Evolutionary conservation across 805 yeast genomes (phyloP).

Genomic region (Tetrapisispora phaffii): DNA sequence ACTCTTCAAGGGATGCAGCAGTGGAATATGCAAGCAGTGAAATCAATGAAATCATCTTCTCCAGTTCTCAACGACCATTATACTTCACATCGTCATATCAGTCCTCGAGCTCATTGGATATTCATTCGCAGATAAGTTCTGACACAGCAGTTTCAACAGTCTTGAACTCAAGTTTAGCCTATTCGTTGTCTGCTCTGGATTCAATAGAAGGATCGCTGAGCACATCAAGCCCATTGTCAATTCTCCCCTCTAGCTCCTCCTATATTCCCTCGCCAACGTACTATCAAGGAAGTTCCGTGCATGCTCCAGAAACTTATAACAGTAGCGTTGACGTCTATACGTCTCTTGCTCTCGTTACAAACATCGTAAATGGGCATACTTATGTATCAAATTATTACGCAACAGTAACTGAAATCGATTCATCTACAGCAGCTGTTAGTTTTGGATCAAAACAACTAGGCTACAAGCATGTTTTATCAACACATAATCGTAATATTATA

Average conservation of each 20-base stretch:
- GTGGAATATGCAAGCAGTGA: too few species aligned
- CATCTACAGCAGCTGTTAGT: conserved; percentile 20
- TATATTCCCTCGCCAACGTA: background rate
- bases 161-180: too few species aligned
- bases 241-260: conserved; percentile 6
- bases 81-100: too few species aligned
- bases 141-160: too few species aligned
- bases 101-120: too few species aligned
- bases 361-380: conserved; percentile 24
- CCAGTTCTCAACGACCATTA: too few species aligned
- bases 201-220: too few species aligned
- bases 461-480: conserved; percentile 34
- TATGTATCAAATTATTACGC: conserved; percentile 23
- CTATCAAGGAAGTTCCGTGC: background rate
- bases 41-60: too few species aligned
- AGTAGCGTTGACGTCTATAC: conserved; percentile 1
- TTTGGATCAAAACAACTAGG: background rate
- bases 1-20: too few species aligned
- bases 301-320: background rate
- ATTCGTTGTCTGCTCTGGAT: background rate
- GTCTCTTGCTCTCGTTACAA: conserved; percentile 11
- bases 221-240: conserved; percentile 1
- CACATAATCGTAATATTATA: conserved; percentile 41
- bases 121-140: too few species aligned
- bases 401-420: conserved; percentile 21